Base-by-base conservation (phyloP, 495 filamentous ascomycete species). In the Penicillium tannophilum region DNA sequence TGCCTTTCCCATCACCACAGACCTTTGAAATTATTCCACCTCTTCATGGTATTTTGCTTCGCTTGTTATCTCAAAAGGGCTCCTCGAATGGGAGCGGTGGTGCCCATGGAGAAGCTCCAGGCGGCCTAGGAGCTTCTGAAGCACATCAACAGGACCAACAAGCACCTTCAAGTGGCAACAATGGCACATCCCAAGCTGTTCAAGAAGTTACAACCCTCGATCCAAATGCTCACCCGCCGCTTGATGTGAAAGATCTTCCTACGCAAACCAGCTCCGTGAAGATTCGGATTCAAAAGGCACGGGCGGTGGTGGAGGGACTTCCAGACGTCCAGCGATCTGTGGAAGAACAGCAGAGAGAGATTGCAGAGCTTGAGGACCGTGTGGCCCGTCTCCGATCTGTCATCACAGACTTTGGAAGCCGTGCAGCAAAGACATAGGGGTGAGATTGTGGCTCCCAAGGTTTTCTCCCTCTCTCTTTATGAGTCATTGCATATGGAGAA, bases 21-120 rank as follows among this genome's bases (percentile, higher is more conserved):
- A 86, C 86, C 19, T 88, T 96, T 72, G 93, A 97, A 79, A 86
- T 91, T 59, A 80, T 97, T 49, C 92, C 94, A 52, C 83, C 91
- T 49, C 82, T 97, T 48, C 85, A 90, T 69, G 81, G 85, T 11
- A 84, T 96, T 63, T 83, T 97, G 46, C 78, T 86, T 56, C 89
- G 88, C 42, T 84, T 97, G 35, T 83, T 89, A 56, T 73, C 78
- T 23, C 68, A 63, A 3, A 62, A 70, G 19, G 52, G 51, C 2
- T 41, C 61, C 4, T 50, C 64, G 36, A 58, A 59, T 59, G 62
- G 46, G 17, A 42, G 54, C 31, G 63, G 60, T 24, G 63, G 56
- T n/a, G 58, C 59, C 23, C 55, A 61, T 42, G 71, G 69, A 42
- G 70, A 67, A 20, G 54, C 59, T 43, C 48, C 63, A 47, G 70